Conservation (phyloP, 1,284 basidiomycete species). For the Anthracocystis setariae region DNA sequence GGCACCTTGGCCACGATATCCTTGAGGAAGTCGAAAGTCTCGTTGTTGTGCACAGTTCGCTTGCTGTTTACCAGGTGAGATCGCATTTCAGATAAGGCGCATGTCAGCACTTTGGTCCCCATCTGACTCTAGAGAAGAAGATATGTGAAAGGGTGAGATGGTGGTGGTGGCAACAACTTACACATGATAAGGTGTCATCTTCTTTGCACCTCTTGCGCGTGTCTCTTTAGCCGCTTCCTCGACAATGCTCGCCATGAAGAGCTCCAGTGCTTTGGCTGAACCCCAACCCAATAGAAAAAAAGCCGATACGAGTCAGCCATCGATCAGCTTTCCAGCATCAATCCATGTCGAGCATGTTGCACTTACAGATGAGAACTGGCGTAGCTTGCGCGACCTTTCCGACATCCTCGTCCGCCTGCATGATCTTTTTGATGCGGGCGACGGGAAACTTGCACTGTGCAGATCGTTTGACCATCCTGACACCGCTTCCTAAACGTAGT, state of each 20-base stretch:
- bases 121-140: no score
- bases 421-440: constrained; percentile 98
- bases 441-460: constrained; percentile 65
- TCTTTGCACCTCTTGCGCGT: constrained; percentile 81
- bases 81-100: background rate
- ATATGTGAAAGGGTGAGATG: background rate
- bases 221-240: constrained; percentile 87
- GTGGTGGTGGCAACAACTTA: constrained; percentile 70
- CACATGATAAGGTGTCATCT: constrained; percentile 94
- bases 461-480: constrained; percentile 63
- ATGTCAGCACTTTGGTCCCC: background rate
- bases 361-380: constrained; percentile 94
- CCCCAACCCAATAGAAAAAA: background rate
- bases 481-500: constrained; percentile 1
- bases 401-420: constrained; percentile 99
- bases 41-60: constrained; percentile 86
- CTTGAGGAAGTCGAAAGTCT: constrained; percentile 93
- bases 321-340: background rate
- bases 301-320: no score
- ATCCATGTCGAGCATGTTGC: background rate
- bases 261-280: constrained; percentile 91
- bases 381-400: constrained; percentile 98
- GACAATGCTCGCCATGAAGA: constrained; percentile 89
- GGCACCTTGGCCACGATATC: constrained; percentile 90
- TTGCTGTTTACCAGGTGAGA: constrained; percentile 74